phyloP scores from a whole-genome alignment of 1,284 basidiomycete genomes.

The Ceratobasidium sp. region DNA sequence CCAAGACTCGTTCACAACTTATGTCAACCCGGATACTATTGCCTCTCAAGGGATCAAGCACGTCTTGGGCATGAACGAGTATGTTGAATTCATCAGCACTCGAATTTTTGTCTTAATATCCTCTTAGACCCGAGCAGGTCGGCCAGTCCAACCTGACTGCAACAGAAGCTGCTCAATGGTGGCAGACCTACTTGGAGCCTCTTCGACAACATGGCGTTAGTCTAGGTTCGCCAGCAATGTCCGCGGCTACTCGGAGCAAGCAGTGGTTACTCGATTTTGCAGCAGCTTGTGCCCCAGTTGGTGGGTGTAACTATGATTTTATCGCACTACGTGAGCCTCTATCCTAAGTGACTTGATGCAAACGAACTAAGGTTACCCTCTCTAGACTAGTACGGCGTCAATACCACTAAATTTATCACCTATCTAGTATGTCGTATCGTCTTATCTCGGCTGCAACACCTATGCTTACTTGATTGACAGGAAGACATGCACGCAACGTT shows the following conservation, averaged over 20 bases:
- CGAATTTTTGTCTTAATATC: not conserved
- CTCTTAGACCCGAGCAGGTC: conserved; percentile 31
- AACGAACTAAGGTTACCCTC: not conserved
- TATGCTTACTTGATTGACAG: not conserved
- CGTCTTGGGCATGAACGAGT: conserved; percentile 60
- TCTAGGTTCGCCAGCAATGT: conserved; percentile 63
- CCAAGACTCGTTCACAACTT: conserved; percentile 54
- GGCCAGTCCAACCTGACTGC: conserved; percentile 40
- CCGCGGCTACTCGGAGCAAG: conserved; percentile 60
- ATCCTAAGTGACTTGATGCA: not conserved
- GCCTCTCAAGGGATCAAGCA: conserved; percentile 53
- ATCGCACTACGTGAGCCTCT: conserved; percentile 60
- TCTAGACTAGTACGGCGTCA: conserved; percentile 71
- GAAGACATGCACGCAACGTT: conserved; percentile 68
- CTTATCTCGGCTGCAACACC: not conserved
- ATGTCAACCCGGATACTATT: conserved; percentile 57
- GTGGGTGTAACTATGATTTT: conserved; percentile 63
- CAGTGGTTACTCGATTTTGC: conserved; percentile 63
- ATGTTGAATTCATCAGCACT: not conserved
- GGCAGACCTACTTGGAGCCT: conserved; percentile 53
- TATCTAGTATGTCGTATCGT: conserved; percentile 62
- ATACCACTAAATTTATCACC: conserved; percentile 65
- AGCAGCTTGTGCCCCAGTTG: conserved; percentile 57
- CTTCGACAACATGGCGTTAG: conserved; percentile 54
- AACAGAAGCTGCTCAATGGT: conserved; percentile 54